Percentiles rank a stretch among this genome's conserved stretches.
Conservation (phyloP, 768 basidiomycete species). For the Coprinellus micaceus region DNA sequence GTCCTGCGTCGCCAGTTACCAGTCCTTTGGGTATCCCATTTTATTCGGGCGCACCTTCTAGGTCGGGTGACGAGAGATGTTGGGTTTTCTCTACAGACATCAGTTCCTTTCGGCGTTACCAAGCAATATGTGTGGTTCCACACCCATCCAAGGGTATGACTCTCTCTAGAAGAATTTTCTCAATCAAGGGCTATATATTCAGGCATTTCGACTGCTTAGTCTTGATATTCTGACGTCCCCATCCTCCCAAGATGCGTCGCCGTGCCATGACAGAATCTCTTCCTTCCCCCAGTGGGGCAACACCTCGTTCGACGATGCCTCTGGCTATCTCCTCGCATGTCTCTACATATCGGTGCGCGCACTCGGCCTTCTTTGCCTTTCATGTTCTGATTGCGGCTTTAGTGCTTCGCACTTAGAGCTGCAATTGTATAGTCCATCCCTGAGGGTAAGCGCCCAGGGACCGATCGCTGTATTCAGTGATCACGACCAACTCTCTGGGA, state of each 20-base stretch:
- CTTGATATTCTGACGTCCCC: background rate
- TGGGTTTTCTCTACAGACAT: background rate
- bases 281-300: background rate
- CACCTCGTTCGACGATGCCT: conserved; percentile 1
- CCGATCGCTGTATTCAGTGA: conserved; percentile 56
- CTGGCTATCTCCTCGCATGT: conserved; percentile 14
- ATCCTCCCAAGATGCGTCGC: conserved; percentile 6
- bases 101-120: background rate
- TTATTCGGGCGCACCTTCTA: background rate
- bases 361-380: background rate
- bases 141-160: background rate
- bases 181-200: background rate
- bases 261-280: conserved; percentile 8
- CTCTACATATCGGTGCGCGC: conserved; percentile 12
- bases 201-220: background rate
- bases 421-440: conserved; percentile 58
- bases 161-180: conserved; percentile 1
- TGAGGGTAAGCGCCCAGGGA: conserved; percentile 40
- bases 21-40: background rate
- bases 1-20: background rate
- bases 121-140: background rate
- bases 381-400: background rate
- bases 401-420: conserved; percentile 58
- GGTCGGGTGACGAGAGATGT: conserved; percentile 1
- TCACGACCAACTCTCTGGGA: conserved; percentile 58